Evolutionary conservation across 192 early-diverging fungal genomes (phyloP), one percentile per base, ranked within the genome.

Genomic region (Coemansia sp.): DNA sequence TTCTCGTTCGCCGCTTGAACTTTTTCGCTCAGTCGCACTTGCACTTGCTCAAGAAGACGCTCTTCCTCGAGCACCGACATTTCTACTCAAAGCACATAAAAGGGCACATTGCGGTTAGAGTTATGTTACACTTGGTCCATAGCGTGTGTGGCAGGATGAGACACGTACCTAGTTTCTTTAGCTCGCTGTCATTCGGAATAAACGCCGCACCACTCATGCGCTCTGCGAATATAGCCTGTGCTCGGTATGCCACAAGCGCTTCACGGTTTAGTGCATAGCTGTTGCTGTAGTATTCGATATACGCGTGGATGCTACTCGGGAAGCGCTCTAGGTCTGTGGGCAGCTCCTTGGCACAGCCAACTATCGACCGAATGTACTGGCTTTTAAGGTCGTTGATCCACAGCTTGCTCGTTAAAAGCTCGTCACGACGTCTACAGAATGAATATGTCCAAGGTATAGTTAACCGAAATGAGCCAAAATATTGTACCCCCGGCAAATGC

Each of bases 321-420:
- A 83, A 75, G 39, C 68, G 60, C 41, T 69, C 70, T 21, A 77
- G 59, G 23, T 78, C 76, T 34, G 73, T 75, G 9, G 81, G 81
- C 15, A 83, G 67, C 14, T 72, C 70, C 32, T 60, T 72, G 27
- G 76, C 81, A 19, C 62, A 68, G 4, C 57, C 60, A 39, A 64
- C 67, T 25, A 78, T 46, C n/a, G 69, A 58, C 55, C 64, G 67
- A 57, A 83, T 42, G 65, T 83, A 83, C 67, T 69, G 67, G 41
- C 69, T 78, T 50, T 78, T 77, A 4, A 83, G 65, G 15, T 78
- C 76, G 64, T 75, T 78, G 17, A 78, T 60, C 81, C 81, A 84
- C 8, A 78, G 67, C 58, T 58, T 75, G 67, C 53, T 75, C 6
- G 81, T 75, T 19, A 77, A 36, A 42, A 84, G 61, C 64, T 77